phyloP scores from a whole-genome alignment of 2,329 filamentous ascomycete species.

The Colletotrichum chrysophilum region DNA sequence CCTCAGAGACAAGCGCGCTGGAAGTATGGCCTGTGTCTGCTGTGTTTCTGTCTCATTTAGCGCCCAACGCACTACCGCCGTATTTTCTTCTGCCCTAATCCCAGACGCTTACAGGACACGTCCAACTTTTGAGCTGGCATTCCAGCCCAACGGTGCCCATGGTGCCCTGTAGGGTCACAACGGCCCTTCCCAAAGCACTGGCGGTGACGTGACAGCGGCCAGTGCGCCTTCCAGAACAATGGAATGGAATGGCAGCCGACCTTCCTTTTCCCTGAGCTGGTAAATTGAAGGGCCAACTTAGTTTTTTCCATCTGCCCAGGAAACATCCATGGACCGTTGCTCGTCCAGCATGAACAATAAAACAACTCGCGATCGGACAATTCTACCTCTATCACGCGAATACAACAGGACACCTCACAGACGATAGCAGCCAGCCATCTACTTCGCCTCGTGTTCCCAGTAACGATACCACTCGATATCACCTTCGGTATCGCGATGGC shows the following conservation, averaged over 20 bases:
- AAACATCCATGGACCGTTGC: conserved; percentile 3
- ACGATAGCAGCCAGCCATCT: background rate
- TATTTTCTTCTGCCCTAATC: background rate
- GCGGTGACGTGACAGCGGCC: conserved; percentile 7
- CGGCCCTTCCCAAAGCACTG: background rate
- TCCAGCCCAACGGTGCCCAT: background rate
- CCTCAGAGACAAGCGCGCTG: background rate
- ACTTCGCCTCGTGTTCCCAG: background rate
- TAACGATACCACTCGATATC: background rate
- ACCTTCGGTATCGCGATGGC: conserved; percentile 10
- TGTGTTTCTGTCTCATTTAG: background rate
- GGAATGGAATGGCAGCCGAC: background rate
- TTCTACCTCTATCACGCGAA: background rate
- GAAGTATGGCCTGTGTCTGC: background rate
- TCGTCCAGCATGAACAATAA: background rate
- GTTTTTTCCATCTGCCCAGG: background rate
- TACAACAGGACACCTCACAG: background rate
- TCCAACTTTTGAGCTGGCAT: background rate
- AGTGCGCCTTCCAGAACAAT: conserved; percentile 2
- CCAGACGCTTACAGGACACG: background rate
- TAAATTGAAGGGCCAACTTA: background rate
- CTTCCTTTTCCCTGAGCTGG: background rate
- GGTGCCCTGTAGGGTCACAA: background rate
- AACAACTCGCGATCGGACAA: background rate
- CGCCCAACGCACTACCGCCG: background rate